Evolutionary conservation across 495 filamentous ascomycete genomes (phyloP).

Genomic region (Aeminium ludgeri): DNA sequence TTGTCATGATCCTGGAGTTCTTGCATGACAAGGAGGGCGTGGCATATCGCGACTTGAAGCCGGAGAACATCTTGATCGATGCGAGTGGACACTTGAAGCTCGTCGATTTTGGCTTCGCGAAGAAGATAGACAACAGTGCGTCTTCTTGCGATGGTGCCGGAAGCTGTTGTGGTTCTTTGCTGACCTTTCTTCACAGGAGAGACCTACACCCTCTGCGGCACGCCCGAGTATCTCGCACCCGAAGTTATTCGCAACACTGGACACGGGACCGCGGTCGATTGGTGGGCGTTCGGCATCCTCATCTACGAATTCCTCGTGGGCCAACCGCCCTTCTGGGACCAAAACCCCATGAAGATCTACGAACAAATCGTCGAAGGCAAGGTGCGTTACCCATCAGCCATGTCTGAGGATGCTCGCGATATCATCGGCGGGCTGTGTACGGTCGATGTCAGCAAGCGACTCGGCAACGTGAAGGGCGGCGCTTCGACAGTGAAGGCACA

Average conservation of each 20-base stretch:
- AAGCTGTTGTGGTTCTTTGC: too few relatives aligned
- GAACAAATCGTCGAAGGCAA: slow-evolving; percentile 70
- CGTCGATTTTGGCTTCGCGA: slow-evolving; percentile 98
- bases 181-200: slow-evolving; percentile 34
- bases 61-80: slow-evolving; percentile 88
- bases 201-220: slow-evolving; percentile 93
- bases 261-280: slow-evolving; percentile 93
- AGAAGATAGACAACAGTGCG: slow-evolving; percentile 49
- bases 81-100: slow-evolving; percentile 85
- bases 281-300: slow-evolving; percentile 94
- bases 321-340: slow-evolving; percentile 93
- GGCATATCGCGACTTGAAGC: slow-evolving; percentile 90
- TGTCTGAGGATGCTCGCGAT: slow-evolving; percentile 61
- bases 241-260: slow-evolving; percentile 88
- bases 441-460: slow-evolving; percentile 67
- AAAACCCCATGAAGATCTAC: slow-evolving; percentile 92
- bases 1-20: slow-evolving; percentile 80
- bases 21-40: slow-evolving; percentile 76
- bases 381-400: slow-evolving; percentile 48
- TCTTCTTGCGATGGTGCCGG: slow-evolving; percentile 1
- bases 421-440: slow-evolving; percentile 78
- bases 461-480: slow-evolving; percentile 80
- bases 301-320: slow-evolving; percentile 94
- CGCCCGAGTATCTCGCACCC: slow-evolving; percentile 89
- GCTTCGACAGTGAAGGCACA: slow-evolving; percentile 69